Base-by-base conservation (phyloP, 495 filamentous ascomycete species). In the Penicillium alfredii region DNA sequence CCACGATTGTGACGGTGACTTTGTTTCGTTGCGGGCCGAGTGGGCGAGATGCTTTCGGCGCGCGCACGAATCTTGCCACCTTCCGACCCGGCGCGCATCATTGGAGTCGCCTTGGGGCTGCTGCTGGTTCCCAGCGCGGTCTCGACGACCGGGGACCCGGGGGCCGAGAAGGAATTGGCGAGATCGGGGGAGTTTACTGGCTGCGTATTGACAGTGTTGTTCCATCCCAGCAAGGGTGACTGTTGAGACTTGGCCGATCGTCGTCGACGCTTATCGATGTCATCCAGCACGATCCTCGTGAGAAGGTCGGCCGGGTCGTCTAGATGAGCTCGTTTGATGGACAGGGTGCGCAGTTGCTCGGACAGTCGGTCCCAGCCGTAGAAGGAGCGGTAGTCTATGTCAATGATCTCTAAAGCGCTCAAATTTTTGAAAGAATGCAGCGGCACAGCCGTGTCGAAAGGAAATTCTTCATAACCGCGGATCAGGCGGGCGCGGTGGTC, bases 391-490 rank as follows among this genome's bases (percentile, higher is more conserved):
- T 93, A 94, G 62, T 97, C 92, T 55, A 96, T 80, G 57, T 94
- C 88, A 61, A 80, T 86, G 27, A 98, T 86, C 62, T 97, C 92
- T 47, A 98, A 70, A 7, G 84, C 80, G 60, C 86, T 88, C 31
- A 96, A 63, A 51, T 97, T 98, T 69, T 98, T 97, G 74, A 98
- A 97, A 16, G 84, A 82, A 57, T 88, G 81, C 8, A 97, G 66
- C 11, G 92, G 92, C 16, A 98, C 92, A n/a, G 92, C 92, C 24
- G 86, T 92, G 56, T 98, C 92, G 59, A 98, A 95, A 3, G 92
- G 92, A 52, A 98, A 98, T 53, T 96, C 92, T 60, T 98, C 92
- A 54, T 88, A 97, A 19, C 89, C 90, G 40, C 80, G 74, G 44
- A 98, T 94, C 49, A 94, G 63, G 26, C 82, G 79, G 22, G 88